Conservation (phyloP, 2,329 filamentous ascomycete genomes). For the Trichophyton mentagrophytes region DNA sequence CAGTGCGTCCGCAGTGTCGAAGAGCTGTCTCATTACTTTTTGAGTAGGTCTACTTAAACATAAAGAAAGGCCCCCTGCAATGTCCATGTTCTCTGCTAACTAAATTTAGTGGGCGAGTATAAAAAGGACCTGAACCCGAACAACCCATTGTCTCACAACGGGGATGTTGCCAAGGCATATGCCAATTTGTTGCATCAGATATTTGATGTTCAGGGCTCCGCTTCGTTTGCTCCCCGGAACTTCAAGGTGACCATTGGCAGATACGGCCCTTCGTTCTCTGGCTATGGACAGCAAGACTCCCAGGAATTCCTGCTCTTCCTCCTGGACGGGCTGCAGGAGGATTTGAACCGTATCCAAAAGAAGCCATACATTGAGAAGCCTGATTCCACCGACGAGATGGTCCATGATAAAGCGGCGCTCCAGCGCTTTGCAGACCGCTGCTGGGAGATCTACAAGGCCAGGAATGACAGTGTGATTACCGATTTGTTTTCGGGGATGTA, state of each 20-base stretch:
- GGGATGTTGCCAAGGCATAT: conserved; percentile 77
- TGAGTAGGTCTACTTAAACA: conserved; percentile 35
- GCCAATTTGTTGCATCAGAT: conserved; percentile 62
- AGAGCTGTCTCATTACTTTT: conserved; percentile 84
- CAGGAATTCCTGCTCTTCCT: conserved; percentile 95
- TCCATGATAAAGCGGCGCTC: conserved; percentile 67
- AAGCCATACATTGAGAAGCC: conserved; percentile 98
- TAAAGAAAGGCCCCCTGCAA: conserved; percentile 5
- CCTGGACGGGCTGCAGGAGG: conserved; percentile 87
- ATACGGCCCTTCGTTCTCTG: conserved; percentile 74
- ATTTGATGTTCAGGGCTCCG: conserved; percentile 53
- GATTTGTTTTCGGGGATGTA: conserved; percentile 97
- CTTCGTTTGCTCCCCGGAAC: conserved; percentile 61
- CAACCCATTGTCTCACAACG: conserved; percentile 76
- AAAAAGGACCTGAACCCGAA: conserved; percentile 68
- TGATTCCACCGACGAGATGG: conserved; percentile 93
- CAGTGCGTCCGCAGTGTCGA: conserved; percentile 91
- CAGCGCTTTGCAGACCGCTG: conserved; percentile 74
- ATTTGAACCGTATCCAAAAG: conserved; percentile 82
- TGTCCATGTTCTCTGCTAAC: conserved; percentile 11
- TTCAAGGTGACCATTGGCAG: conserved; percentile 76
- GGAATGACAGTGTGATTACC: conserved; percentile 89
- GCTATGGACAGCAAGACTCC: conserved; percentile 92
- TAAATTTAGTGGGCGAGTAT: conserved; percentile 46
- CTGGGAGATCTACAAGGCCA: conserved; percentile 79